Evolutionary conservation across 1,139 yeast species (phyloP).

Genomic region (Taphrina betulina): DNA sequence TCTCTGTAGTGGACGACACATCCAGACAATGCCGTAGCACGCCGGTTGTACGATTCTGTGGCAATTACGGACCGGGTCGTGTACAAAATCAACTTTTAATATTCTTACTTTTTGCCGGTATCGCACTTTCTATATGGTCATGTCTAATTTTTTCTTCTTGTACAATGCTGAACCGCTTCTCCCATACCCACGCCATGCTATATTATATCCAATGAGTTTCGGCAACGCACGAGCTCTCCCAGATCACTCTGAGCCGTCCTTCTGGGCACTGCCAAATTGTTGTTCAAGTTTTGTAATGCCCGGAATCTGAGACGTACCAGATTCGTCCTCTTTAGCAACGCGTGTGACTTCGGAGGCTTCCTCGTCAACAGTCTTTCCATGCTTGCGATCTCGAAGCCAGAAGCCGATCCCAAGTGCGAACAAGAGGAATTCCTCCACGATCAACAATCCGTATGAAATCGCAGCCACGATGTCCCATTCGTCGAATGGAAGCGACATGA

Average conservation of each 20-base stretch:
- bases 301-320: no score
- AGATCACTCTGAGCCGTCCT: no score
- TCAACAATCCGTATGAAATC: constrained; percentile 67
- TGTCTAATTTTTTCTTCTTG: no score
- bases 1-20: constrained; percentile 27
- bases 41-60: constrained; percentile 11
- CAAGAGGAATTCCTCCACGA: constrained; percentile 74
- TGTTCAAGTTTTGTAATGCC: no score
- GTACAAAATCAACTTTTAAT: constrained; percentile 12
- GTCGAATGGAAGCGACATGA: constrained; percentile 50
- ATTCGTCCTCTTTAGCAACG: no score
- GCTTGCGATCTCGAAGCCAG: constrained; percentile 31
- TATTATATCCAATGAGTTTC: no score
- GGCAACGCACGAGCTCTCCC: no score
- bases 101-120: neutral
- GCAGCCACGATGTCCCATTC: constrained; percentile 74
- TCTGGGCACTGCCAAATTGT: no score
- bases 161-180: no score
- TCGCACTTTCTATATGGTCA: neutral
- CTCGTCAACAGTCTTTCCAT: no score
- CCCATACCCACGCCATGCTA: no score
- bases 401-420: constrained; percentile 55
- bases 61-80: constrained; percentile 24
- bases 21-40: constrained; percentile 15
- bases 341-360: no score